Conservation (phyloP, 345 rosid species). For the Dovyalis caffra region DNA sequence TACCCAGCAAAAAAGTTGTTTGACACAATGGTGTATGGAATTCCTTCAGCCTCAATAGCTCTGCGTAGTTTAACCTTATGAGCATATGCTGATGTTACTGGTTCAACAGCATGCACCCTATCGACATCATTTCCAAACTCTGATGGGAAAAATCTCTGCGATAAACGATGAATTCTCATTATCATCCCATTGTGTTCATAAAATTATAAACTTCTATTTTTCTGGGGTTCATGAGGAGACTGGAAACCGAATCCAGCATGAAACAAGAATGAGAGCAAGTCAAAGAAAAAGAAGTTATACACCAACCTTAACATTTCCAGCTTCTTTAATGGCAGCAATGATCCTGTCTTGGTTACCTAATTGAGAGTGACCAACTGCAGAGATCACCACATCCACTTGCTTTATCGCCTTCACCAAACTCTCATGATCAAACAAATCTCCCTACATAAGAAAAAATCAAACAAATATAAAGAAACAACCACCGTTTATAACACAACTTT, state of each 20-base stretch:
- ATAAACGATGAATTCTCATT: not conserved
- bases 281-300: not conserved
- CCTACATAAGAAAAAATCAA: conserved; percentile 27
- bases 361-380: conserved; percentile 48
- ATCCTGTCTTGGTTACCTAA: conserved; percentile 71
- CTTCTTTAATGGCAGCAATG: conserved; percentile 77
- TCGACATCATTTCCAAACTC: conserved; percentile 69
- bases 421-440: conserved; percentile 61
- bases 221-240: no score
- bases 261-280: not conserved
- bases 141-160: conserved; percentile 66
- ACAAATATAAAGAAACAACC: not conserved
- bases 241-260: not conserved
- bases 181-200: no score
- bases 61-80: conserved; percentile 51
- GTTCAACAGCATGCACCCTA: conserved; percentile 50
- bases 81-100: conserved; percentile 42
- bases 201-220: no score
- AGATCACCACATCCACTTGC: conserved; percentile 81
- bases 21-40: conserved; percentile 53
- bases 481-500: no score
- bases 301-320: conserved; percentile 74
- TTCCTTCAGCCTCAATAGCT: conserved; percentile 51
- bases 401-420: conserved; percentile 70
- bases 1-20: conserved; percentile 49